phyloP scores from a whole-genome alignment of 2,329 filamentous ascomycete genomes.

The Claviceps sp. region DNA sequence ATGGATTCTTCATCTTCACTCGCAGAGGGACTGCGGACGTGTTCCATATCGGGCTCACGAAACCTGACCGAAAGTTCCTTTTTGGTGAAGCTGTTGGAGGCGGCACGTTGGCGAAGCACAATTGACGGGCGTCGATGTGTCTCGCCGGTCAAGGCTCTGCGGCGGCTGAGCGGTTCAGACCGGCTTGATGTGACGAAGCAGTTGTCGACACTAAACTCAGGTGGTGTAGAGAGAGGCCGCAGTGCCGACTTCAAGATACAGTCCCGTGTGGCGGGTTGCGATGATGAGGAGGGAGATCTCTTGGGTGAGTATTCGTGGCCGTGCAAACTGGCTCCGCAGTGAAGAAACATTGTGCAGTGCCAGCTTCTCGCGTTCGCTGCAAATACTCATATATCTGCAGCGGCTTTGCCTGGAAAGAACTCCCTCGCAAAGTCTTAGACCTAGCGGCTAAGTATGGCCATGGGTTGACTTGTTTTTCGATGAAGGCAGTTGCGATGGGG shows the following conservation, averaged over 20 bases:
- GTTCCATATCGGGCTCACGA: constrained; percentile 21
- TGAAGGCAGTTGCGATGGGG: background rate
- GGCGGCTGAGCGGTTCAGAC: background rate
- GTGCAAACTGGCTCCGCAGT: constrained; percentile 45
- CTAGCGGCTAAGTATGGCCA: background rate
- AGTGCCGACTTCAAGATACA: constrained; percentile 30
- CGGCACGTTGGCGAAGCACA: constrained; percentile 16
- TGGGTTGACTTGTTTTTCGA: background rate
- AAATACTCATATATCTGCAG: background rate
- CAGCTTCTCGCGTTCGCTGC: background rate
- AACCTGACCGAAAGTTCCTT: constrained; percentile 34
- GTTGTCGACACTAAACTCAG: constrained; percentile 9
- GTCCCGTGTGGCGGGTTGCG: constrained; percentile 22
- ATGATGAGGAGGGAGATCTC: constrained; percentile 14
- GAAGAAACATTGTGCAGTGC: constrained; percentile 36
- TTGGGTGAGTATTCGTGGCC: constrained; percentile 43
- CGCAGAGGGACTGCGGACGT: constrained; percentile 15
- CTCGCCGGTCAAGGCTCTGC: constrained; percentile 3
- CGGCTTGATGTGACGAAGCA: constrained; percentile 1
- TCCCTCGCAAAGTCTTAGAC: background rate
- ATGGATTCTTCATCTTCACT: constrained; percentile 36
- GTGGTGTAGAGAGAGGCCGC: constrained; percentile 19
- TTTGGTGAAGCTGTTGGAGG: constrained; percentile 25
- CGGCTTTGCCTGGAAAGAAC: background rate
- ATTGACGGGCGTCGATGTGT: background rate